Base-by-base conservation (phyloP, 139 green algal genomes). In the Yamagishiella unicocca region DNA sequence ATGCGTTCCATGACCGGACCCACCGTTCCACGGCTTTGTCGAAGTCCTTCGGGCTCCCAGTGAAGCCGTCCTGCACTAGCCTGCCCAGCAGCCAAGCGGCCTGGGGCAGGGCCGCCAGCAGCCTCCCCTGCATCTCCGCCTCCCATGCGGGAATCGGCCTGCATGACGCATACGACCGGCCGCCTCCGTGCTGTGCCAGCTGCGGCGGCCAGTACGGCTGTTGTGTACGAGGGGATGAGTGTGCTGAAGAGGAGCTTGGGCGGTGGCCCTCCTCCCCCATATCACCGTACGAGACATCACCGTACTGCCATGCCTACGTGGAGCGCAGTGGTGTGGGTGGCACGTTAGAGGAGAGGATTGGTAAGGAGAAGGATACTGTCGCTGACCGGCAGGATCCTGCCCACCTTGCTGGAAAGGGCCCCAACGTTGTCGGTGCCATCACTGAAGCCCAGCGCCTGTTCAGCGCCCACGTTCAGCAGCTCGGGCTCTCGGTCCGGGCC, bases 141-240 rank as follows among this genome's bases (percentile, higher is more conserved):
- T 84, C 55, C 55, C 55, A 72, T 6, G 67, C 67, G 35, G 35
- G 9, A 66, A 12, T 58, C 12, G 12, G 17, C 50, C 50, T 58
- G 50, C 6, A 22, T 7, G 35, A 75, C 45, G 8, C 17, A 17
- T n/a, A 45, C 5, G 55, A 66, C 14, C 4, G 27, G n/a, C 31
- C 37, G 1, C 8, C 35, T 24, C 1, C 22, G 1, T 6, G 10
- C 31, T 25, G 24, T 10, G 31, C 24, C 55, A 43, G 55, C 77
- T 84, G 77, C 9, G 77, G 77, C 37, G 77, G 77, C 77, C 77
- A 84, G 77, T 73, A 84, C 25, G 77, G 77, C 53, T 84, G 77
- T 27, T 29, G 21, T n/a, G n/a, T n/a, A n/a, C n/a, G n/a, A n/a
- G n/a, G n/a, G n/a, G n/a, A n/a, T n/a, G n/a, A n/a, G n/a, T n/a